These are phyloP conservation scores for Geranium brycei DNA, from an alignment of 345 rosid species.

Conservation along the genomic window DNA sequence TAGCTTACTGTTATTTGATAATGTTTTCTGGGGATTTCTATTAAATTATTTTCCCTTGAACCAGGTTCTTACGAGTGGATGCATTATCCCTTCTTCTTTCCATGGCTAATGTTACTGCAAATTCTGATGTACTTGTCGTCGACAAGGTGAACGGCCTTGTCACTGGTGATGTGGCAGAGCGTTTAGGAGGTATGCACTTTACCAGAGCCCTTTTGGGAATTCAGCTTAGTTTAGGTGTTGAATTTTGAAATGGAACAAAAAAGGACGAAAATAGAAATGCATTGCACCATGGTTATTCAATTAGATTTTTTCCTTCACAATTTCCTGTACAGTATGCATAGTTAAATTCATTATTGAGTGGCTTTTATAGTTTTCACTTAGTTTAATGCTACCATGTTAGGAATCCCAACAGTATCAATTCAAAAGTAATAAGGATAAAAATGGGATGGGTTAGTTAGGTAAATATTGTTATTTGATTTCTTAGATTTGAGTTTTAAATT, in stretches of 20 bases:
- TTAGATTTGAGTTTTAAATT: too few species aligned
- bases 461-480: too few species aligned
- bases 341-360: too few species aligned
- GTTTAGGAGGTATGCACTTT: constrained; percentile 58
- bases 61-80: constrained; percentile 73
- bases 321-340: too few species aligned
- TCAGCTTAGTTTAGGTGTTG: neutral
- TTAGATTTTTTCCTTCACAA: too few species aligned
- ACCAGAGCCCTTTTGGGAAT: neutral
- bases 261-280: neutral
- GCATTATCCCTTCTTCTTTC: constrained; percentile 70
- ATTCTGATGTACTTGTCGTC: constrained; percentile 69
- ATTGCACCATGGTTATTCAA: too few species aligned
- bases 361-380: too few species aligned
- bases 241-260: neutral
- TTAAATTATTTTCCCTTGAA: constrained; percentile 8
- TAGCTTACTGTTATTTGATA: neutral
- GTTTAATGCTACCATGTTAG: too few species aligned
- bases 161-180: constrained; percentile 90
- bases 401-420: too few species aligned
- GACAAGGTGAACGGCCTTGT: constrained; percentile 93
- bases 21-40: neutral
- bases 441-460: too few species aligned
- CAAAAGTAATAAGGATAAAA: too few species aligned
- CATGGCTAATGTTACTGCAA: constrained; percentile 66